phyloP scores from a whole-genome alignment of 1,284 basidiomycete genomes.

The Sparassis latifolia region DNA sequence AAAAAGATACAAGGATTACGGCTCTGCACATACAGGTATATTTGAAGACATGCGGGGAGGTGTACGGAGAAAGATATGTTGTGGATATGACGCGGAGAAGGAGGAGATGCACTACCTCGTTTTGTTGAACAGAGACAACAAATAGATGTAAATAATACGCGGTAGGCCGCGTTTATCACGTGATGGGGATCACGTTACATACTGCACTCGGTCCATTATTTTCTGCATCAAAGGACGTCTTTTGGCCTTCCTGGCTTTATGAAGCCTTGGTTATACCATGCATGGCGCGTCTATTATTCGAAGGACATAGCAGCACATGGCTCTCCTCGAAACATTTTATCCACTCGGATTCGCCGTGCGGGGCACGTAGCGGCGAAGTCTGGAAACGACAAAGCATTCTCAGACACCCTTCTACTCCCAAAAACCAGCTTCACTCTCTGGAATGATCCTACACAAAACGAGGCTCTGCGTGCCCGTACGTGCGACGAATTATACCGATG shows the following conservation, averaged over 20 bases:
- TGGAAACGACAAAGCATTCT: conserved; percentile 29
- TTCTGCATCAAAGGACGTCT: too few species aligned
- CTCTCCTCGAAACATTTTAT: too few species aligned
- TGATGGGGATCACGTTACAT: conserved; percentile 3
- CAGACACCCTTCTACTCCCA: conserved; percentile 79
- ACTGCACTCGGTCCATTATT: too few species aligned
- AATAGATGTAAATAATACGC: conserved; percentile 28
- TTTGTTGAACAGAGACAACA: conserved; percentile 28
- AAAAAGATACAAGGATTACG: too few species aligned
- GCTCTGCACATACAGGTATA: conserved; percentile 25
- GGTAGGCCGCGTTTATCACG: conserved; percentile 18
- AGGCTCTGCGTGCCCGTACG: conserved; percentile 60
- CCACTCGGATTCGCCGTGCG: too few species aligned
- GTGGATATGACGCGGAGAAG: background rate
- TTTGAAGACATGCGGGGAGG: conserved; percentile 28
- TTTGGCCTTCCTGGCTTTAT: too few species aligned
- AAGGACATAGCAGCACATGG: too few species aligned
- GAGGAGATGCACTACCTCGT: conserved; percentile 19
- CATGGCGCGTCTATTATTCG: too few species aligned
- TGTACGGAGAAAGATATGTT: conserved; percentile 11
- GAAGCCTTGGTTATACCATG: too few species aligned
- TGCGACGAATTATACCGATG: conserved; percentile 77
- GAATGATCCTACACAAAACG: conserved; percentile 60
- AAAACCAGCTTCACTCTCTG: conserved; percentile 80
- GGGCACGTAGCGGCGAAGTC: too few species aligned